Percentiles rank a stretch among this genome's conserved stretches.
These are phyloP conservation scores for Euptelea pleiosperma DNA, from an alignment of 164 flowering plant genomes.

Conservation along the genomic window DNA sequence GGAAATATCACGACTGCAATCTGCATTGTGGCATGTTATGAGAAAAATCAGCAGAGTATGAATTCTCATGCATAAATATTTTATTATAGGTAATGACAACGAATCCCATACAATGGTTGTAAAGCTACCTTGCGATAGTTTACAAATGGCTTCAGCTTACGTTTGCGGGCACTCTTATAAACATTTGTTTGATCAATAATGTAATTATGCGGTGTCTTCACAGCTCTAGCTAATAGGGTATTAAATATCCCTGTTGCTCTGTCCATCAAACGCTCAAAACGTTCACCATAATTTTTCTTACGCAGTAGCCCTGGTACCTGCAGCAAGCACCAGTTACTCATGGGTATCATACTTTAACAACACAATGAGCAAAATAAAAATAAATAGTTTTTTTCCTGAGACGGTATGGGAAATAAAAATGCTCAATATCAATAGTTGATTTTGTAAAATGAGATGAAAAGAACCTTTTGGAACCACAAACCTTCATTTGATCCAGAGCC, in stretches of 20 bases:
- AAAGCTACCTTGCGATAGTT: constrained; percentile 44
- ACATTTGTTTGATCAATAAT: constrained; percentile 71
- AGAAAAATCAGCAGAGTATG: background rate
- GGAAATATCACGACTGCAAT: constrained; percentile 61
- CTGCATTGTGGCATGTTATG: constrained; percentile 20
- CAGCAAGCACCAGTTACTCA: constrained; percentile 13
- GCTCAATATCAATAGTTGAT: too few species aligned
- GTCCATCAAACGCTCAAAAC: constrained; percentile 57
- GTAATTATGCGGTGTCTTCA: constrained; percentile 46
- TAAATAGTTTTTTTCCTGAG: too few species aligned
- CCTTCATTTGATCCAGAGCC: constrained; percentile 70
- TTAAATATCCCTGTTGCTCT: constrained; percentile 56
- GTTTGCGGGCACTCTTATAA: constrained; percentile 60
- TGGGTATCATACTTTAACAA: background rate
- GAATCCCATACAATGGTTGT: background rate
- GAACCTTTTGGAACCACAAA: background rate
- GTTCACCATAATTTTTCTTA: constrained; percentile 56
- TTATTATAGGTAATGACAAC: too few species aligned
- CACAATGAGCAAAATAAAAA: too few species aligned
- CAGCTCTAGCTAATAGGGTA: constrained; percentile 52
- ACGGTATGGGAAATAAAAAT: too few species aligned
- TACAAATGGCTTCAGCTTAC: constrained; percentile 52
- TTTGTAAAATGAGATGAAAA: background rate
- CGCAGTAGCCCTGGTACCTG: constrained; percentile 63
- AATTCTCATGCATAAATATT: too few species aligned